phyloP scores from a whole-genome alignment of 257 asterid genomes.

The Lantana camara region DNA sequence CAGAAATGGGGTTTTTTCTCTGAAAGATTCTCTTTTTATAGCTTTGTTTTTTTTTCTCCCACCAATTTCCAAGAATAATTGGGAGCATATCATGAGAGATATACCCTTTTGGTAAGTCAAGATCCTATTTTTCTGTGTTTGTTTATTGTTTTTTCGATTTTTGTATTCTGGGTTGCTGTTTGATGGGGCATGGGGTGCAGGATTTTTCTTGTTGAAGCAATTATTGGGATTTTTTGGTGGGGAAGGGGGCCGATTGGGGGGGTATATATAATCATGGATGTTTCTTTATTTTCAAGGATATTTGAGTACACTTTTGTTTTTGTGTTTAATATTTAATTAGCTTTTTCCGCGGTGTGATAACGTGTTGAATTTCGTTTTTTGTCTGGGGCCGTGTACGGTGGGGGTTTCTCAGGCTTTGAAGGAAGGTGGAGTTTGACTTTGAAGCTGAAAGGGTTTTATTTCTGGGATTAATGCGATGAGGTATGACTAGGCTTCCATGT shows the following conservation, averaged over 20 bases:
- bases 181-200: conserved; percentile 2
- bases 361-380: conserved; percentile 31
- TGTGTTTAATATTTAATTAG: conserved; percentile 7
- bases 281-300: conserved; percentile 54
- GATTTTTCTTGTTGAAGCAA: conserved; percentile 29
- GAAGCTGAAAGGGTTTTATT: conserved; percentile 43
- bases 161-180: background rate
- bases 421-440: conserved; percentile 67
- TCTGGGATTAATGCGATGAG: conserved; percentile 26
- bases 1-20: conserved; percentile 22
- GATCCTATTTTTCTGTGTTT: conserved; percentile 33
- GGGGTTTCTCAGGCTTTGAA: conserved; percentile 54
- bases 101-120: conserved; percentile 53
- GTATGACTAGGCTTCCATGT: conserved; percentile 30
- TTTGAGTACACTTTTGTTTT: conserved; percentile 36
- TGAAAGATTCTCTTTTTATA: background rate
- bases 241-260: conserved; percentile 44
- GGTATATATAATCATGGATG: conserved; percentile 36
- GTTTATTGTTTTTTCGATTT: background rate
- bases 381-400: conserved; percentile 15
- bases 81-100: conserved; percentile 32
- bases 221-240: conserved; percentile 43
- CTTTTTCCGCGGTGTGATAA: conserved; percentile 21
- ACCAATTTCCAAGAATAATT: conserved; percentile 14
- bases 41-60: background rate